Conservation (phyloP, 1,139 yeast species). For the Pichia cactophila region DNA sequence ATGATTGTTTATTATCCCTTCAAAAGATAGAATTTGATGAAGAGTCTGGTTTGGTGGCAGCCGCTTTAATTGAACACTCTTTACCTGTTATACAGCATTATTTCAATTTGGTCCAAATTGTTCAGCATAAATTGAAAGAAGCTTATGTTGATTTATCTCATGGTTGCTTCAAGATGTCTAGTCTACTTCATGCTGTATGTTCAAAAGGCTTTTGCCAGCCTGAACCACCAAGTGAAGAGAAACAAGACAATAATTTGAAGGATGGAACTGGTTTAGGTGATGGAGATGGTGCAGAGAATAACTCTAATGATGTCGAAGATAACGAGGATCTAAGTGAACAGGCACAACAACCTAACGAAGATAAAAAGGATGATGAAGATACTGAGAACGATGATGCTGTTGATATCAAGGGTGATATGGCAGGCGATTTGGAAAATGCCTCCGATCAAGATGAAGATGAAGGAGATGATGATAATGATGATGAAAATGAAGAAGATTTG, state of each 20-base stretch:
- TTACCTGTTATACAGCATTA: constrained; percentile 54
- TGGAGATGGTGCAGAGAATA: constrained; percentile 81
- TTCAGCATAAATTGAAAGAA: constrained; percentile 36
- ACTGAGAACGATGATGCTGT: constrained; percentile 73
- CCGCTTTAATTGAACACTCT: constrained; percentile 40
- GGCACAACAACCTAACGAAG: constrained; percentile 79
- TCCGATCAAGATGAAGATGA: constrained; percentile 47
- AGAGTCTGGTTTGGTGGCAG: constrained; percentile 24
- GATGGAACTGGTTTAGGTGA: constrained; percentile 97
- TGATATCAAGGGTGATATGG: constrained; percentile 95
- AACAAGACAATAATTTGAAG: constrained; percentile 55
- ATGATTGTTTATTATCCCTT: constrained; percentile 27
- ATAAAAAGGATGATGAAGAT: constrained; percentile 55
- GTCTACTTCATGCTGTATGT: constrained; percentile 52
- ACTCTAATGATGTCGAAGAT: constrained; percentile 81
- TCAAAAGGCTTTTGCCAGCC: constrained; percentile 95
- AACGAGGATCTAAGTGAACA: constrained; percentile 88
- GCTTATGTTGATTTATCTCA: constrained; percentile 49
- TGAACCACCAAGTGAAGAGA: constrained; percentile 63
- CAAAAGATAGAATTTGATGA: constrained; percentile 31
- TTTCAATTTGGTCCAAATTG: constrained; percentile 34
- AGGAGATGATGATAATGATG: constrained; percentile 47
- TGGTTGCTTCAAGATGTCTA: constrained; percentile 55
- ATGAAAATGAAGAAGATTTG: constrained; percentile 49
- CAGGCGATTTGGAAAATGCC: constrained; percentile 78